A percentile compares a stretch with the other conserved stretches of the same genome.
These are phyloP conservation scores for Sonneratia caseolaris DNA, from an alignment of 345 rosid genomes.

Conservation along the genomic window DNA sequence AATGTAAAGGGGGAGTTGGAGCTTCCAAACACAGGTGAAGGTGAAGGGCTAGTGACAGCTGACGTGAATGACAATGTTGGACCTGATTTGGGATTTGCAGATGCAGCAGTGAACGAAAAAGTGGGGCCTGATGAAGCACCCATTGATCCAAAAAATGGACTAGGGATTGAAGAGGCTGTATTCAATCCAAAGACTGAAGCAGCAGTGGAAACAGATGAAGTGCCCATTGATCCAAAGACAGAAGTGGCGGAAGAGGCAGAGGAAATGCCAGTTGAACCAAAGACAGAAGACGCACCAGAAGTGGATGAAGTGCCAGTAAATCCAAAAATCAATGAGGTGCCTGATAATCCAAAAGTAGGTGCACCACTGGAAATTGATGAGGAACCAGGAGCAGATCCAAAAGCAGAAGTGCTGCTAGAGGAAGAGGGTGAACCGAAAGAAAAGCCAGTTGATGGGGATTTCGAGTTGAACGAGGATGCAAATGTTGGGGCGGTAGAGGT, in stretches of 20 bases:
- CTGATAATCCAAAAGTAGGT: conserved; percentile 6
- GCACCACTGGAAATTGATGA: conserved; percentile 4
- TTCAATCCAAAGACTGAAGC: conserved; percentile 7
- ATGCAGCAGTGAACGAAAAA: conserved; percentile 2
- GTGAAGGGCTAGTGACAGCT: conserved; percentile 26
- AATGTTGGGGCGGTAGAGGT: conserved; percentile 33
- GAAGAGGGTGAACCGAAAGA: conserved; percentile 37
- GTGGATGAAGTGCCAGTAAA: not conserved
- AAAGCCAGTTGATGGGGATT: conserved; percentile 36
- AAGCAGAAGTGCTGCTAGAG: conserved; percentile 25
- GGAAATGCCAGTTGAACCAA: not conserved
- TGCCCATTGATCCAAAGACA: conserved; percentile 3
- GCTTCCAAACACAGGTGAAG: conserved; percentile 43
- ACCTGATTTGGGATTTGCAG: conserved; percentile 26
- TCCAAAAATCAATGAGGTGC: conserved; percentile 7
- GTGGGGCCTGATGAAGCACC: conserved; percentile 9
- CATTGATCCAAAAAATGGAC: conserved; percentile 10
- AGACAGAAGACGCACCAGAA: too few species aligned
- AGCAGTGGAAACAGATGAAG: conserved; percentile 8
- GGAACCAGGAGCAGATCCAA: conserved; percentile 35
- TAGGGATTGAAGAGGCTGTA: not conserved
- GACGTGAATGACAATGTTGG: conserved; percentile 43
- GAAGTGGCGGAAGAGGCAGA: not conserved
- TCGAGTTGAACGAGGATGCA: conserved; percentile 27
- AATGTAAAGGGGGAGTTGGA: conserved; percentile 33